These are phyloP conservation scores for Apophysomyces trapeziformis DNA, from an alignment of 371 early-diverging fungal genomes.

Conservation along the genomic window DNA sequence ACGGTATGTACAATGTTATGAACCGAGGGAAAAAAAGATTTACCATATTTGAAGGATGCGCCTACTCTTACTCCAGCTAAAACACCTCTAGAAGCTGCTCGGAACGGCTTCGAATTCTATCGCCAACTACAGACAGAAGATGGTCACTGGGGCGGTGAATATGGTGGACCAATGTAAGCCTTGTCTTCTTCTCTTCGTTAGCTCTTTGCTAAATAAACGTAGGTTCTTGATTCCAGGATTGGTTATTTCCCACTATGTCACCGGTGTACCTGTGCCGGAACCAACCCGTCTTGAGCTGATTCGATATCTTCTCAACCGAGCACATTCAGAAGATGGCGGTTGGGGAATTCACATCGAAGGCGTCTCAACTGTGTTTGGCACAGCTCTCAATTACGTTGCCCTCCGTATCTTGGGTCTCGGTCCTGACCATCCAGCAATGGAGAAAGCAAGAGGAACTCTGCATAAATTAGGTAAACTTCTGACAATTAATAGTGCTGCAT, in stretches of 20 bases:
- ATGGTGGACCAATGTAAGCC: constrained; percentile 91
- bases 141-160: constrained; percentile 97
- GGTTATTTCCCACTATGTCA: constrained; percentile 84
- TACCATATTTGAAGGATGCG: constrained; percentile 48
- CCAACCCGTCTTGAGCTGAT: constrained; percentile 78
- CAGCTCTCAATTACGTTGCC: constrained; percentile 90
- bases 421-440: constrained; percentile 86
- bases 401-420: constrained; percentile 89
- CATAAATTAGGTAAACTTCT: constrained; percentile 71
- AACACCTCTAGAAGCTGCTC: constrained; percentile 81
- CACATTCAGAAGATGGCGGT: constrained; percentile 87
- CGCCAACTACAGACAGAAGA: constrained; percentile 89
- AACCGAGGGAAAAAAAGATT: too few relatives aligned
- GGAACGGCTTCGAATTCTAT: constrained; percentile 89
- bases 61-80: constrained; percentile 50
- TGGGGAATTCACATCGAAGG: constrained; percentile 98
- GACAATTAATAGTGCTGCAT: background rate
- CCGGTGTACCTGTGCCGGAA: constrained; percentile 67
- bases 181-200: background rate
- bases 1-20: constrained; percentile 43
- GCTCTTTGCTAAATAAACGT: background rate
- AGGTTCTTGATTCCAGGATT: constrained; percentile 91
- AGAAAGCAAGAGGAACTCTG: constrained; percentile 83
- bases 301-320: constrained; percentile 85
- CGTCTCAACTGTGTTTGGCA: constrained; percentile 93